A percentile compares a stretch with the other conserved stretches of the same genome.
Evolutionary conservation across 768 basidiomycete species (phyloP).

Genomic region (Lyophyllum semitale): DNA sequence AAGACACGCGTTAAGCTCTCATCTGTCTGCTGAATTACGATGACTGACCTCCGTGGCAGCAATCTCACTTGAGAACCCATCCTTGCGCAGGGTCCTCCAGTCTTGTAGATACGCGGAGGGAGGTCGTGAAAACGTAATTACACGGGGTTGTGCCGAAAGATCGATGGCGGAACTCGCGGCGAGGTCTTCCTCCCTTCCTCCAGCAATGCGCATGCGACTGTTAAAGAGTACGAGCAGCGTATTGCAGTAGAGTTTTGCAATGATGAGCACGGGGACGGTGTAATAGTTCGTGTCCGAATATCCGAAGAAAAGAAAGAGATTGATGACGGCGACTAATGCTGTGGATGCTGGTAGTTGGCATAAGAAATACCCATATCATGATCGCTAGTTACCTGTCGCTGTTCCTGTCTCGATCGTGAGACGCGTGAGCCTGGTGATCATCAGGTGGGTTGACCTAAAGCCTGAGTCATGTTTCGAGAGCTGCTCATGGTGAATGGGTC

Average conservation of each 20-base stretch:
- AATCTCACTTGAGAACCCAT: neutral
- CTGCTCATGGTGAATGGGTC: slow-evolving; percentile 4
- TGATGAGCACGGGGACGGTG: slow-evolving; percentile 22
- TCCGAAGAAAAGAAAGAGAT: slow-evolving; percentile 26
- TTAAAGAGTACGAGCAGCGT: slow-evolving; percentile 31
- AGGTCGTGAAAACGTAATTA: slow-evolving; percentile 10
- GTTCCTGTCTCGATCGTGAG: slow-evolving; percentile 29
- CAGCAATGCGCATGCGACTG: slow-evolving; percentile 24
- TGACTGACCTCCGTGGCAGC: neutral
- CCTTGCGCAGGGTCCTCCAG: slow-evolving; percentile 6
- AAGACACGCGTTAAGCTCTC: neutral
- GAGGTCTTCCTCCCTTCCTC: slow-evolving; percentile 20
- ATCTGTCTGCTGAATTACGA: neutral
- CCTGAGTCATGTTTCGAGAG: slow-evolving; percentile 23
- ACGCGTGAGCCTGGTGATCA: slow-evolving; percentile 24
- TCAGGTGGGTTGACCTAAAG: slow-evolving; percentile 22
- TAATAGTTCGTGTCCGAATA: slow-evolving; percentile 26
- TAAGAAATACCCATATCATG: neutral
- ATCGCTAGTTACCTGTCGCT: slow-evolving; percentile 21
- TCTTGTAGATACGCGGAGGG: slow-evolving; percentile 15
- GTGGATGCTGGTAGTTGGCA: neutral
- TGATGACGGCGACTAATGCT: slow-evolving; percentile 27
- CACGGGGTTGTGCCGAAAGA: neutral
- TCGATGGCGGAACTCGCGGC: slow-evolving; percentile 1
- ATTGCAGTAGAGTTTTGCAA: slow-evolving; percentile 32